Evolutionary conservation across 2,329 filamentous ascomycete genomes (phyloP).

Genomic region (Chaetomium globosum): DNA sequence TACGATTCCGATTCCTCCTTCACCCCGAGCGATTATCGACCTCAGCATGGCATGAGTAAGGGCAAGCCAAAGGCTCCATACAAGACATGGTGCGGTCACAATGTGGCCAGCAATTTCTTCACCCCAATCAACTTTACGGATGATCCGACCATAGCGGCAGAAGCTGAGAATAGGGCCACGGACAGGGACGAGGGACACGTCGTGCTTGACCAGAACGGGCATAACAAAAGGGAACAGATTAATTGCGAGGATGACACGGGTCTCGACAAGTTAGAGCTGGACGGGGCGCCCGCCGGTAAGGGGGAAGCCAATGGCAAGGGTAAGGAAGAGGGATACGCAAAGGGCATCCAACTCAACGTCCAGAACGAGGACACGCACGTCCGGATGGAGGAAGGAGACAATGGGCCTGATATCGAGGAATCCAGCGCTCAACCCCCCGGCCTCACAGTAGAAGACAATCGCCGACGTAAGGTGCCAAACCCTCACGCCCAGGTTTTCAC

Average conservation of each 20-base stretch:
- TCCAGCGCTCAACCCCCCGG: background rate
- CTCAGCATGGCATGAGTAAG: background rate
- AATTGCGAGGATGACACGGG: background rate
- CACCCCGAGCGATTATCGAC: conserved; percentile 6
- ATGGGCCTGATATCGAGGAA: background rate
- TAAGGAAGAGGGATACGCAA: background rate
- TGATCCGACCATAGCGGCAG: background rate
- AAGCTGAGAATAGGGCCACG: background rate
- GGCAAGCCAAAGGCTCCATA: background rate
- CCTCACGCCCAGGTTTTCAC: background rate
- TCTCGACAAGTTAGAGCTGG: background rate
- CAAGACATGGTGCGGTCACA: too few species aligned
- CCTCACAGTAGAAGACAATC: background rate
- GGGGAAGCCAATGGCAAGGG: background rate
- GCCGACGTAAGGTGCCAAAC: background rate
- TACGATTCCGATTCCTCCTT: conserved; percentile 12
- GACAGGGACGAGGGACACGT: background rate
- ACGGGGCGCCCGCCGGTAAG: background rate
- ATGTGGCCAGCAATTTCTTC: background rate
- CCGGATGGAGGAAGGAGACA: background rate
- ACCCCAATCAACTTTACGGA: background rate
- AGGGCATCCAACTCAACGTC: background rate
- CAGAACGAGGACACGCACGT: background rate
- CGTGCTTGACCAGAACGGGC: background rate
- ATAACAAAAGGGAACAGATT: background rate